Evolutionary conservation across 305 asterid genomes (phyloP).

Genomic region (Fraxinus nigra): DNA sequence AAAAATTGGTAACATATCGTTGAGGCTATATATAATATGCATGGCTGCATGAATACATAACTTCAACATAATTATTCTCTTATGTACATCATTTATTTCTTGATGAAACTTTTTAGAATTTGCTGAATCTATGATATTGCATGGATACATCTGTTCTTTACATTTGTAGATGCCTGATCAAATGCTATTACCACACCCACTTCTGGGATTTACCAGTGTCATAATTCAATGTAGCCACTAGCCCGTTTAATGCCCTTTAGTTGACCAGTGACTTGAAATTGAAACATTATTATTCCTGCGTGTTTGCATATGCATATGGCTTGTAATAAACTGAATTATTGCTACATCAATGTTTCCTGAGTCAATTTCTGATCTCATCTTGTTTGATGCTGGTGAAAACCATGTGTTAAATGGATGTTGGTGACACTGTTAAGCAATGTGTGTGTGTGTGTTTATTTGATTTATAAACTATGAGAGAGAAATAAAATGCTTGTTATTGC

Average conservation of each 20-base stretch:
- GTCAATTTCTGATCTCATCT: neutral
- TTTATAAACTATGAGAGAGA: conserved; percentile 2
- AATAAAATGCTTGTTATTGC: conserved; percentile 22
- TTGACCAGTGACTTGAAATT: neutral
- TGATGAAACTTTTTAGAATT: neutral
- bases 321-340: neutral
- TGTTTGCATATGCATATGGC: neutral
- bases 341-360: neutral
- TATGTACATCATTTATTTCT: neutral
- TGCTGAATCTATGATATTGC: neutral
- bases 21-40: conserved; percentile 24
- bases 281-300: neutral
- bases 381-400: neutral
- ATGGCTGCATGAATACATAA: conserved; percentile 2
- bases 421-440: neutral
- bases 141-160: neutral
- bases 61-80: neutral
- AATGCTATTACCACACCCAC: neutral
- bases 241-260: neutral
- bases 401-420: neutral
- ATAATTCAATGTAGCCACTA: neutral
- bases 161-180: neutral
- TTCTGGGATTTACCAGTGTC: neutral
- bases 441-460: neutral
- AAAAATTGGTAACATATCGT: conserved; percentile 65